Base-by-base conservation (phyloP, 2,329 filamentous ascomycete genomes). In the Neonectria coccinea region DNA sequence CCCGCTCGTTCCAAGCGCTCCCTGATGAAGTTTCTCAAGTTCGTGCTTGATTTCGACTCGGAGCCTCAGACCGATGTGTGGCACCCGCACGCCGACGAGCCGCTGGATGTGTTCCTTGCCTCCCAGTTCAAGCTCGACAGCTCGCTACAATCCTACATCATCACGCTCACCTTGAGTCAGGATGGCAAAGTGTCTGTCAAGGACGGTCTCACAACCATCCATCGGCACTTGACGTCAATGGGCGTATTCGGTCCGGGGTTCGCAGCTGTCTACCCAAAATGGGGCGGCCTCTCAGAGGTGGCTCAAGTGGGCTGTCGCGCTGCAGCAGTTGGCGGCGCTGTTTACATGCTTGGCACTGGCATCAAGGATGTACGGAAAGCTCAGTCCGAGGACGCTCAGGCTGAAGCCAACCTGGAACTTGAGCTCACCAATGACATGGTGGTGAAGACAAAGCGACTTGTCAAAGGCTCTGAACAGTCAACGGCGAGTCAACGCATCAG, bases 1-100 rank as follows among this genome's bases (percentile, higher is more conserved):
- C 88, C 93, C 50, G 86, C 91, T 70, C 91, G 91, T 68, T 89
- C 93, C 6, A 98, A 98, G 81, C 89, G 95, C 58, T 87, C 88
- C 10, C 80, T 98, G 73, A 97, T 97, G 91, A 97, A 97, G 78
- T 97, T 97, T 73, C 85, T 98, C 74, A 94, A 95, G 77, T 95
- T 96, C 76, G 91, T 97, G 57, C 83, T 89, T 64, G 88, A 93
- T 71, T 91, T 90, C 73, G 87, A 92, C 70, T 86, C 79, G n/a
- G 81, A 84, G 58, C 76, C 77, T 56, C 87, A 88, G 74, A 77
- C 72, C 54, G 85, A 85, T 56, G 71, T 83, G 3, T 93, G 91
- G 91, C 79, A 88, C 64, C 73, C 81, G 2, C 82, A 87, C 56
- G 86, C 88, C 29, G 77, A 83, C 12, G 79, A 79, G 56, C 81